Evolutionary conservation across 2,329 filamentous ascomycete species (phyloP), one percentile per base, ranked within the genome.

Genomic region (Aspergillus uvarum): DNA sequence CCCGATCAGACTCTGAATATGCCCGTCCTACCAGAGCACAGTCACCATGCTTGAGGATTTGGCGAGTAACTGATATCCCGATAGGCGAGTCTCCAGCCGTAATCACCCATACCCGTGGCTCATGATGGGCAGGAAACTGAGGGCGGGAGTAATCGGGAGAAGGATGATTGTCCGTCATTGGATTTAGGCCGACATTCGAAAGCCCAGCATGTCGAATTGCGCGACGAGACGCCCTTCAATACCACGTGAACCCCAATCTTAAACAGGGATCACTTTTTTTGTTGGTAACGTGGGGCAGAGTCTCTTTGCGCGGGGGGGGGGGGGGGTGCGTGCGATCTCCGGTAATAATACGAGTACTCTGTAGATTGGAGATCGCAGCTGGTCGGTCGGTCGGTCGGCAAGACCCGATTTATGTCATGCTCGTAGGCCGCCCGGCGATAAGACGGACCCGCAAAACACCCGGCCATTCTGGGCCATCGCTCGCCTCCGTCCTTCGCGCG

Each of bases 51-150:
- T 87, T 86, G 51, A 98, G 87, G 48, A 96, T 83, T 68, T 91
- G 86, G 57, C 89, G 87, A 56, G 92, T 90, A 59, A 97, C 83
- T 50, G 91, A 89, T 61, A 96, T 89, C 56, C 89, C 89, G 64
- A 97, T 85, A 12, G 94, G 92, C 38, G 92, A 94, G 61, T 94
- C 85, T 35, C 91, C 91, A 60, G 91, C 89, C 11, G 93, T 96
- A 65, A 99, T 81, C 72, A 99, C 88, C 95, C 95, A 98, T 70
- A 94, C 91, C 70, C 94, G 89, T 54, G 93, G 92, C 53, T 82
- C 82, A 71, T 83, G 82, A 74, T 87, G 85, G 31, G 81, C 78
- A 47, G 86, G 86, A 66, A 87, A 87, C 61, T 83, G 83, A 51
- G 69, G 65, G 60, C 70, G 73, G 61, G 70, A 67, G 63, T 65